These are phyloP conservation scores for Phanerodontia chrysosporium DNA, from an alignment of 768 basidiomycete species.

Conservation along the genomic window DNA sequence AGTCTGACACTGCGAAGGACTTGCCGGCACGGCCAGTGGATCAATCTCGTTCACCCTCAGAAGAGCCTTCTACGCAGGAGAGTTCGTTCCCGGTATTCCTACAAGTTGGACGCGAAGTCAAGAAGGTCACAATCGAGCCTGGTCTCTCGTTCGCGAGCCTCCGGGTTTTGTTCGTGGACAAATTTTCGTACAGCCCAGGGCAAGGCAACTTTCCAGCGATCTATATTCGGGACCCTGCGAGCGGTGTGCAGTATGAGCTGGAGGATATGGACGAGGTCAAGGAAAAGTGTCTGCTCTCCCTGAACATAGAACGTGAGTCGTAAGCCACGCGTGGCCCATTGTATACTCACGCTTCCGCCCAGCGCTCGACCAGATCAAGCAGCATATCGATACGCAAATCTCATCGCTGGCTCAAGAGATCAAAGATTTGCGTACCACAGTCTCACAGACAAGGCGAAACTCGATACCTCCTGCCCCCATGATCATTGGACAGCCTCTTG, in stretches of 20 bases:
- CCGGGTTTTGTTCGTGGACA: constrained; percentile 88
- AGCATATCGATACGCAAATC: constrained; percentile 94
- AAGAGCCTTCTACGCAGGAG: constrained; percentile 6
- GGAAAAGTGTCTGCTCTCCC: constrained; percentile 80
- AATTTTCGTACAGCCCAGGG: constrained; percentile 91
- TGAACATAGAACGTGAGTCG: constrained; percentile 92
- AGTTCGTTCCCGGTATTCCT: constrained; percentile 70
- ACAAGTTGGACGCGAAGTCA: constrained; percentile 86
- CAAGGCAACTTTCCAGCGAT: constrained; percentile 93
- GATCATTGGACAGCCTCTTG: constrained; percentile 47
- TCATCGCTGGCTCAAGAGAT: constrained; percentile 80
- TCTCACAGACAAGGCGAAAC: constrained; percentile 51
- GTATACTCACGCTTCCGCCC: constrained; percentile 1
- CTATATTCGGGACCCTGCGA: constrained; percentile 88
- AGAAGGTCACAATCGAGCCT: constrained; percentile 73
- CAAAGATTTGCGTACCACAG: constrained; percentile 75
- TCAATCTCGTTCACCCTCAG: neutral
- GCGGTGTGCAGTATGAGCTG: constrained; percentile 92
- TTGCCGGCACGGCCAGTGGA: constrained; percentile 3
- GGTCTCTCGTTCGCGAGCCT: constrained; percentile 69
- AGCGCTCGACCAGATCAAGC: constrained; percentile 98
- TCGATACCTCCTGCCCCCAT: constrained; percentile 45
- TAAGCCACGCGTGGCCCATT: neutral
- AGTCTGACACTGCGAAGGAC: neutral
- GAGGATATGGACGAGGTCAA: constrained; percentile 93